Conservation (phyloP, 441 rosid genomes). For the Erysimum pusillum region DNA sequence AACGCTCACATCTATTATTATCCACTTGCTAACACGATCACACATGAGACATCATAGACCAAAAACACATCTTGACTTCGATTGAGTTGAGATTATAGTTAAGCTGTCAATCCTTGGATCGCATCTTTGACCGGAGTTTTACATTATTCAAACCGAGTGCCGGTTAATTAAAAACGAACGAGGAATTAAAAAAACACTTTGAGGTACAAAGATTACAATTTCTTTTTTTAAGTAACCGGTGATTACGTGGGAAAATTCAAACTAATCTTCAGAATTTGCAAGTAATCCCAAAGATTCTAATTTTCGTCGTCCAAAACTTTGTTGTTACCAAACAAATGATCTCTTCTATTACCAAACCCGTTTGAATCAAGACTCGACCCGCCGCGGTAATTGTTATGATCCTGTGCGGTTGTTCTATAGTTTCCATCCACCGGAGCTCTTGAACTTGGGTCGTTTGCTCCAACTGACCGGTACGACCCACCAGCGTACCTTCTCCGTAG, state of each 20-base stretch:
- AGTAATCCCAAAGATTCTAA: constrained; percentile 39
- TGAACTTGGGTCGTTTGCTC: constrained; percentile 57
- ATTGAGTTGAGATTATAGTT: constrained; percentile 30
- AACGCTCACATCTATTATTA: constrained; percentile 10
- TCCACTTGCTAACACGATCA: constrained; percentile 46
- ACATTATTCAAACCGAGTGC: background rate
- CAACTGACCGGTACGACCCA: constrained; percentile 63
- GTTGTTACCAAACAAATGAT: constrained; percentile 64
- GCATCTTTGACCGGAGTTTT: constrained; percentile 21
- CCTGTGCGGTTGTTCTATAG: constrained; percentile 68
- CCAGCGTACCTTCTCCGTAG: constrained; percentile 68
- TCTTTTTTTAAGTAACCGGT: constrained; percentile 13
- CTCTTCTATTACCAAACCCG: constrained; percentile 82
- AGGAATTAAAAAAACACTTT: background rate
- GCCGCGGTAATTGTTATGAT: constrained; percentile 62
- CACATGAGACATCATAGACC: constrained; percentile 24
- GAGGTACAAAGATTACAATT: constrained; percentile 26
- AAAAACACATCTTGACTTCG: background rate
- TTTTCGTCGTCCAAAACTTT: constrained; percentile 66
- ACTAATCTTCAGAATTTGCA: constrained; percentile 19
- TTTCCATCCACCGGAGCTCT: constrained; percentile 75
- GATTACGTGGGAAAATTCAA: constrained; percentile 17
- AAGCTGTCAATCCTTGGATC: constrained; percentile 27
- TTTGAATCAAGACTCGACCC: constrained; percentile 70
- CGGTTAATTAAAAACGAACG: background rate